Evolutionary conservation across 768 basidiomycete genomes (phyloP).

Genomic region (Artomyces pyxidatus): DNA sequence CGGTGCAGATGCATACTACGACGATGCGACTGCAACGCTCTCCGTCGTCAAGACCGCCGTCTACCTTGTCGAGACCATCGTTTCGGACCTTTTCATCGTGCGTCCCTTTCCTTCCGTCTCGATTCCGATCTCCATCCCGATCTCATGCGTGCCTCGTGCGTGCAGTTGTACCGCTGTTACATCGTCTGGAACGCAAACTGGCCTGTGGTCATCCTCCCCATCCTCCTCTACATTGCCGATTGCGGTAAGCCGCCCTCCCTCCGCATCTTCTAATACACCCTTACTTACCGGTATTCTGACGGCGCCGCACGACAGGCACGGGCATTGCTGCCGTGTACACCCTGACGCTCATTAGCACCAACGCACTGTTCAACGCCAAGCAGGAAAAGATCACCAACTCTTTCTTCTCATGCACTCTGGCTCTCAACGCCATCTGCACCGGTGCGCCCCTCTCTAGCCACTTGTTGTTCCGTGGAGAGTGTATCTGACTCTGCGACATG

Average conservation of each 20-base stretch:
- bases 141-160: not conserved
- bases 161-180: conserved; percentile 12
- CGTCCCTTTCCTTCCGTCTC: not conserved
- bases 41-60: conserved; percentile 10
- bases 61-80: conserved; percentile 8
- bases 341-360: not conserved
- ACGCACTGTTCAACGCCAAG: not conserved
- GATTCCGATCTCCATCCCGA: not conserved
- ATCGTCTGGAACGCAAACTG: conserved; percentile 10
- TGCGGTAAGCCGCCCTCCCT: not conserved
- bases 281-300: not conserved
- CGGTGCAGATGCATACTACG: conserved; percentile 1
- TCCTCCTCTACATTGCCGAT: conserved; percentile 10
- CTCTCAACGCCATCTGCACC: conserved; percentile 8
- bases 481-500: not conserved
- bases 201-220: not conserved
- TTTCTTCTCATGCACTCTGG: conserved; percentile 14
- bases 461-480: no score
- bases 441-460: not conserved
- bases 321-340: conserved; percentile 7
- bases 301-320: not conserved
- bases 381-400: conserved; percentile 11
- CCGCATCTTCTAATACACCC: not conserved
- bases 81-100: conserved; percentile 14
- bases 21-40: not conserved